Conservation (phyloP, 2,329 filamentous ascomycete species). For the Diaporthe amygdali region DNA sequence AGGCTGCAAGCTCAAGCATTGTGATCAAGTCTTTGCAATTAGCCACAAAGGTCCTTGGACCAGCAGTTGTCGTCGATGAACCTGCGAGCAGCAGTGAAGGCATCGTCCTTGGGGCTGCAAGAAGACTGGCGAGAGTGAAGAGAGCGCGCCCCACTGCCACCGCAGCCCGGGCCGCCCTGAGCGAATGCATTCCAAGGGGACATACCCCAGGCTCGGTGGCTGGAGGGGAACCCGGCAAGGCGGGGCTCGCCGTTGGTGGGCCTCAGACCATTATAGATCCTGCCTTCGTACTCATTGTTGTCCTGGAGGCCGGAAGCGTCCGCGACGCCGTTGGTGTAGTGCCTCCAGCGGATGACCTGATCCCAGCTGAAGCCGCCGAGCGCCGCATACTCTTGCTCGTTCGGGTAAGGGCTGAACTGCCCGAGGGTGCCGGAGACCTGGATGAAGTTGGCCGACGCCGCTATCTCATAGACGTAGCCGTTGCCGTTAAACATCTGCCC, state of each 20-base stretch:
- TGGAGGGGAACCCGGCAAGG: background rate
- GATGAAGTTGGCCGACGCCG: background rate
- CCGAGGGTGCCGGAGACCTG: background rate
- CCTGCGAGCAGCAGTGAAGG: background rate
- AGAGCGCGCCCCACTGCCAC: background rate
- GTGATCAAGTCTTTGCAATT: background rate
- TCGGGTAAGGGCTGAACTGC: background rate
- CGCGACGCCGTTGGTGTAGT: background rate
- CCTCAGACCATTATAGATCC: background rate
- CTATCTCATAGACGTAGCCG: constrained; percentile 3
- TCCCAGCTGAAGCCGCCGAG: constrained; percentile 10
- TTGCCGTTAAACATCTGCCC: background rate
- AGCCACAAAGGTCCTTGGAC: background rate
- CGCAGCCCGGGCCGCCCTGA: background rate
- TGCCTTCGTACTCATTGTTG: background rate
- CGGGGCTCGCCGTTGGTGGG: background rate
- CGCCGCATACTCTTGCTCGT: background rate
- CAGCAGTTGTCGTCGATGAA: constrained; percentile 1
- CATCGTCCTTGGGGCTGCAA: background rate
- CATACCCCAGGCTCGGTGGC: background rate
- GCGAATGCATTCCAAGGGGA: constrained; percentile 10
- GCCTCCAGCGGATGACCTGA: background rate
- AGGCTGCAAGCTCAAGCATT: background rate
- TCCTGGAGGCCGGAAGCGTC: background rate
- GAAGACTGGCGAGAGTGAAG: background rate